Base-by-base conservation (phyloP, 2,329 filamentous ascomycete genomes). In the Sporothrix protearum region DNA sequence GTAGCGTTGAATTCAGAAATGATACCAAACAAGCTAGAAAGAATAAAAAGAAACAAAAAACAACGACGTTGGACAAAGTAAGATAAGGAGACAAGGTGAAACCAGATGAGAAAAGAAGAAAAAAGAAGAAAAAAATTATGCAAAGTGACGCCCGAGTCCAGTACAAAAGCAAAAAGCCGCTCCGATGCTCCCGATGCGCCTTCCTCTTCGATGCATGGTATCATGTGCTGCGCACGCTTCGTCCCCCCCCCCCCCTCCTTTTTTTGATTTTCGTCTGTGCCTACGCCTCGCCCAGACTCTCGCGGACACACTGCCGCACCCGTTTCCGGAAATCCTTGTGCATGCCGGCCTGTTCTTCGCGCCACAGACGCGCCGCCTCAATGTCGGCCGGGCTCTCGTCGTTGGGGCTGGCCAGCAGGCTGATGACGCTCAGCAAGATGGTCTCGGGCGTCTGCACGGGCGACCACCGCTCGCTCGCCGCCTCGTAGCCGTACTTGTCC, bases 401-500 rank as follows among this genome's bases (percentile, higher is more conserved):
- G 80, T 99, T 99, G 66, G 96, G 96, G 78, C 92, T 91, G 74
- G 92, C 90, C 75, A 99, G 89, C 84, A 99, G 90, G 80, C 92
- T 96, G 79, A 99, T 96, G 45, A 97, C 94, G 77, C 90, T 94
- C 42, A 99, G 82, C 64, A 99, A 83, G 74, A 99, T 98, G 28
- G 94, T 97, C 85, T 97, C 95, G 69, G 95, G 94, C 14, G 92
- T 94, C 81, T 98, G 96, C 1, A 98, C 95, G 36, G 96, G 96
- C 72, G 88, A 92, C 96, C 96, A 99, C 73, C 96, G 89, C 85
- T 99, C 96, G 39, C 89, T 86, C 19, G 94, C 94, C 33, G 88
- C 87, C 81, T 99, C 96, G 83, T 99, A 99, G 69, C 95, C 95
- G 81, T 92, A 96, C 78, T 92, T 90, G 79, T 99, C 96, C 78